Evolutionary conservation across 306 rosid species (phyloP), one percentile per base, ranked within the genome.

Genomic region (Casuarina cunninghamiana): DNA sequence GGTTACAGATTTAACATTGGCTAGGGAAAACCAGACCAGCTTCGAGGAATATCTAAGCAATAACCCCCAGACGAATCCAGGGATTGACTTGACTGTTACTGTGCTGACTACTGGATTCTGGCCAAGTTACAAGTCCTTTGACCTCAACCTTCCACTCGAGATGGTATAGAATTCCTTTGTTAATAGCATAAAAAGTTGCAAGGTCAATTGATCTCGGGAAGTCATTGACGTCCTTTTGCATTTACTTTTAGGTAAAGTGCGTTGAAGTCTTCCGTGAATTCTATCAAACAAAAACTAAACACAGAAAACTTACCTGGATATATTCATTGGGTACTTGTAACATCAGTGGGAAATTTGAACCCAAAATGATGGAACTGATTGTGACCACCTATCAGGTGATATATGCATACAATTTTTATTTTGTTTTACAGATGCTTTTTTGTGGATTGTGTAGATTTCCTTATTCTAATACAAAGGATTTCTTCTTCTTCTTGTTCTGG

Each of bases 111-210:
- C 96, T 19, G 94, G 94, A 53, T 90, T 86, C 78, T 94, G 98
- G 98, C 98, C 98, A 37, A 94, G 91, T 77, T 94, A 94, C 54
- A 91, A 90, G 79, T 90, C 97, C 19, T 94, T 82, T 80, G 90
- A 90, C 72, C 88, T 94, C 53, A 89, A 81, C 53, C 96, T 94
- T 61, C 97, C 98, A 0, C 83, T 81, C 50, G 98, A 94, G 87
- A 90, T 94, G 98, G 98, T 92, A 90, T 46, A 3, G 71, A 67
- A 43, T 70, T 68, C 32, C 68, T 42, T 35, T 73, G 35, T 42
- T 43, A n/a, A 53, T 74, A 69, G 57, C 38, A 45, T 75, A 74
- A 11, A 43, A 51, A 60, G 42, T 76, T 83, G 26, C 53, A 32
- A 5, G 2, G 21, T 62, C 15, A 37, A 37, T 62, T 37, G 3